Evolutionary conservation across 768 basidiomycete genomes (phyloP).

Genomic region (Tricholoma hemisulphureum): DNA sequence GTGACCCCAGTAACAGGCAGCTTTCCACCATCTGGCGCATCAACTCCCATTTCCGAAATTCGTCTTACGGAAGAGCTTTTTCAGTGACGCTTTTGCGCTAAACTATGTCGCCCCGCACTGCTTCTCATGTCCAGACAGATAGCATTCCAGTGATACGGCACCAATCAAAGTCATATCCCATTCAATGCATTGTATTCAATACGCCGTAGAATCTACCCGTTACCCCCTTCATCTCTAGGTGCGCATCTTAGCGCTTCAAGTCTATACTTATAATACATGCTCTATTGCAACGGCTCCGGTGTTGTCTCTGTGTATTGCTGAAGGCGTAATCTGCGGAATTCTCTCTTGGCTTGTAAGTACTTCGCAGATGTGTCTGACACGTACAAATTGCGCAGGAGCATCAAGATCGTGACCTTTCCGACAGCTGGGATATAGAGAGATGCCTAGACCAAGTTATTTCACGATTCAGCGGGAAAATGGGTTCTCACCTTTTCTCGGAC

Average conservation of each 20-base stretch:
- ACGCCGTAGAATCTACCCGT: constrained; percentile 25
- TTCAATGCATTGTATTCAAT: constrained; percentile 31
- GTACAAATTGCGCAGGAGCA: constrained; percentile 94
- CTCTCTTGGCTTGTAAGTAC: not conserved
- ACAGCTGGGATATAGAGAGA: constrained; percentile 94
- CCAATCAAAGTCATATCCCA: constrained; percentile 10
- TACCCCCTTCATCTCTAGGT: constrained; percentile 18
- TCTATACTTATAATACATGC: constrained; percentile 32
- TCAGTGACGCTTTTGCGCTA: constrained; percentile 16
- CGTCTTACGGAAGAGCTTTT: constrained; percentile 51
- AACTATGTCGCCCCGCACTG: not conserved
- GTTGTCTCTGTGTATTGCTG: constrained; percentile 47
- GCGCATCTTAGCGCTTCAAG: constrained; percentile 25
- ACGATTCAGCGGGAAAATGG: not conserved
- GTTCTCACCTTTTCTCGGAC: constrained; percentile 81
- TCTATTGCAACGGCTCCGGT: constrained; percentile 26
- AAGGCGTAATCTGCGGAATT: constrained; percentile 48
- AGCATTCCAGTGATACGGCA: not conserved
- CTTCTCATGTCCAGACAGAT: constrained; percentile 1
- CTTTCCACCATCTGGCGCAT: constrained; percentile 53
- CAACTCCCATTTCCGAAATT: constrained; percentile 37
- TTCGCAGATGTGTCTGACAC: constrained; percentile 28
- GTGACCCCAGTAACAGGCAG: constrained; percentile 63
- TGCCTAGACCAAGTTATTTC: constrained; percentile 49
- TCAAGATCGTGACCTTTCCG: constrained; percentile 96